A percentile compares a stretch with the other conserved stretches of the same genome.
Conservation (phyloP, 805 yeast species). For the Candida berthetii region DNA sequence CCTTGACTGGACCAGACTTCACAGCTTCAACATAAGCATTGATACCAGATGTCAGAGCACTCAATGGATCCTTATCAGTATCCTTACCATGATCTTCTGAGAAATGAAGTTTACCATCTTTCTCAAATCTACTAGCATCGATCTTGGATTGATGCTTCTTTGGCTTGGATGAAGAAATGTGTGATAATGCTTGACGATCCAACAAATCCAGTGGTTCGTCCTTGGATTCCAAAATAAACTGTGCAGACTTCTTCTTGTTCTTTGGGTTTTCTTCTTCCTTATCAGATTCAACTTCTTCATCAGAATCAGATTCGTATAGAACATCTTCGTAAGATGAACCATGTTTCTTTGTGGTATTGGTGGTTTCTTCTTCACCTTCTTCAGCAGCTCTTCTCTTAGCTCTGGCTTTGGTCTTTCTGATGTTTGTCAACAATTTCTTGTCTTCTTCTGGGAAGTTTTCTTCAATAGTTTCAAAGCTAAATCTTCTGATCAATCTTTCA, state of each 20-base stretch:
- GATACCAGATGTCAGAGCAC: slow-evolving; percentile 51
- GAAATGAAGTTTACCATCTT: slow-evolving; percentile 64
- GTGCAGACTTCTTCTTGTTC: slow-evolving; percentile 33
- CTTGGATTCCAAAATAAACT: slow-evolving; percentile 68
- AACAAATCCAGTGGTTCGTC: slow-evolving; percentile 86
- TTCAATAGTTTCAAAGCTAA: slow-evolving; percentile 85
- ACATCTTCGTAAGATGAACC: slow-evolving; percentile 93
- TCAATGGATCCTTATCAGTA: slow-evolving; percentile 39
- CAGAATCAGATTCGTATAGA: slow-evolving; percentile 67
- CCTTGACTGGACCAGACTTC: slow-evolving; percentile 87
- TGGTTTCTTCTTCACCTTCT: slow-evolving; percentile 27
- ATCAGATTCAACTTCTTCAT: slow-evolving; percentile 49
- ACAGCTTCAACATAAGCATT: slow-evolving; percentile 94
- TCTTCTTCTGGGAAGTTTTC: slow-evolving; percentile 87
- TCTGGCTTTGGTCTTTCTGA: slow-evolving; percentile 80
- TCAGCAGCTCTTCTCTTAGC: slow-evolving; percentile 65
- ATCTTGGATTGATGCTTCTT: slow-evolving; percentile 37
- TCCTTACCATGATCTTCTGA: slow-evolving; percentile 31
- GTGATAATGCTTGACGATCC: slow-evolving; percentile 79
- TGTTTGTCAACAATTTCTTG: slow-evolving; percentile 72
- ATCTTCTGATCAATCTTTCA: slow-evolving; percentile 85
- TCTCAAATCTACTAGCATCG: slow-evolving; percentile 29
- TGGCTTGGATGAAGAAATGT: slow-evolving; percentile 86
- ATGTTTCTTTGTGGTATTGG: slow-evolving; percentile 30
- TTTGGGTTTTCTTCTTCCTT: slow-evolving; percentile 28